Percentiles rank a stretch among this genome's conserved stretches.
These are phyloP conservation scores for Fusarium nygamai DNA, from an alignment of 2,329 filamentous ascomycete species.

Conservation along the genomic window DNA sequence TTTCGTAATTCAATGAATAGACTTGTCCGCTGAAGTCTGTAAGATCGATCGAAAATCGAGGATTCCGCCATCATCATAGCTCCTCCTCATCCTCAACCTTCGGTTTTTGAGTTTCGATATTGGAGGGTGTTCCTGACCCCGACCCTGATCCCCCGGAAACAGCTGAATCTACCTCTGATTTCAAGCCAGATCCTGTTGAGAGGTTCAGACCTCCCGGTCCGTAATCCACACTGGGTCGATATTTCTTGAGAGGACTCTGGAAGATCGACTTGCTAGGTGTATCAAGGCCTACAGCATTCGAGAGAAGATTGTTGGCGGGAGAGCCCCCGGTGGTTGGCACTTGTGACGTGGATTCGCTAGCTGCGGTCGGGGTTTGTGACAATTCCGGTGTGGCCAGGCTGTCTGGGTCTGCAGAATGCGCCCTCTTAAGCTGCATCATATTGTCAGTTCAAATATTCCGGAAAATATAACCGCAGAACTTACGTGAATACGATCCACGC, in stretches of 20 bases:
- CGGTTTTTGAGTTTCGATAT: slow-evolving; percentile 34
- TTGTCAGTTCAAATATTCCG: slow-evolving; percentile 14
- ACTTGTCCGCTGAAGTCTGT: background rate
- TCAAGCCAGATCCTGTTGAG: slow-evolving; percentile 46
- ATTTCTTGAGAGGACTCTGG: slow-evolving; percentile 80
- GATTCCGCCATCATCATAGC: slow-evolving; percentile 43
- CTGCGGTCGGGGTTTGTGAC: slow-evolving; percentile 54
- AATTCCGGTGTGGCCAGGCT: slow-evolving; percentile 50
- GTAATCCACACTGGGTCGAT: slow-evolving; percentile 66
- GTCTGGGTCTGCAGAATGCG: slow-evolving; percentile 78
- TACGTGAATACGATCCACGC: slow-evolving; percentile 84
- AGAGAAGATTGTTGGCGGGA: slow-evolving; percentile 17
- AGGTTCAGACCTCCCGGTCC: slow-evolving; percentile 39
- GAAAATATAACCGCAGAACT: slow-evolving; percentile 40
- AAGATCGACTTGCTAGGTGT: slow-evolving; percentile 56
- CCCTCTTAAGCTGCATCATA: slow-evolving; percentile 75
- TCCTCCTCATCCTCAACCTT: slow-evolving; percentile 53
- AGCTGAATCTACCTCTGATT: slow-evolving; percentile 47
- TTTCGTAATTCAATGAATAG: slow-evolving; percentile 4
- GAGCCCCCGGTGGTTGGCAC: slow-evolving; percentile 22
- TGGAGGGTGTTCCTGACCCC: slow-evolving; percentile 33
- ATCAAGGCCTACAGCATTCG: slow-evolving; percentile 36
- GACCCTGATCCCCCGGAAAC: slow-evolving; percentile 39
- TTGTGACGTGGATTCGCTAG: slow-evolving; percentile 52
- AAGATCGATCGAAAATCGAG: background rate